Base-by-base conservation (phyloP, 257 asterid genomes). In the Linderniella brevidens region DNA sequence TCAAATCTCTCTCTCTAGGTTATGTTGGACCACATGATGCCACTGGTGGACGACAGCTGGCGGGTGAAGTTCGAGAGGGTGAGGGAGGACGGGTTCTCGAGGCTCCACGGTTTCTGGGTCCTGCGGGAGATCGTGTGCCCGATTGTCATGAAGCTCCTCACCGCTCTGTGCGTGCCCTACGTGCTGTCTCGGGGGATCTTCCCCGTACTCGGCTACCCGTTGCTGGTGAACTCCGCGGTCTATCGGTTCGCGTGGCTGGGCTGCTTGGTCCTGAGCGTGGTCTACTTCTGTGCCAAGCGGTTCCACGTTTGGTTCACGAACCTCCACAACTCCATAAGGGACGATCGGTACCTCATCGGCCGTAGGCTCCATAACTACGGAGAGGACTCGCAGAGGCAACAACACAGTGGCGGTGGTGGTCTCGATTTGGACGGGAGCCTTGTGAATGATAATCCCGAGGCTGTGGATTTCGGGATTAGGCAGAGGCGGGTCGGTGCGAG, bases 191-290 rank as follows among this genome's bases (percentile, higher is more conserved):
- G 93, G 60, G 94, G 94, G 3, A 75, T 88, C 29, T 88, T 88
- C 43, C 98, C 98, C 0, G 64, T 85, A 48, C 55, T 90, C 8
- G 98, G 98, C 17, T 90, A 90, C 62, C 94, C 98, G 1, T 54
- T 90, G 25, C 71, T 85, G 29, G 86, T 90, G 53, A 90, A 90
- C 76, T 90, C 98, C 1, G 93, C 96, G 5, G 93, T 90, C 15
- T 85, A 84, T 42, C 73, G 98, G 7, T 90, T 70, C 39, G 94
- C 98, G 45, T 90, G 98, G 98, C 17, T 90, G 70, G 98, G 96
- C 16, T 90, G 98, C 51, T 93, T 90, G 11, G 54, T 80, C 36
- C 62, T 78, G 48, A 84, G 93, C 50, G 63, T 79, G 38, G 37
- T 90, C 18, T 81, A 61, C 55, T 85, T 76, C 64, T 90, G 96